These are phyloP conservation scores for Ophiocordyceps camponoti-leonardi DNA, from an alignment of 2,329 filamentous ascomycete genomes.

Conservation along the genomic window DNA sequence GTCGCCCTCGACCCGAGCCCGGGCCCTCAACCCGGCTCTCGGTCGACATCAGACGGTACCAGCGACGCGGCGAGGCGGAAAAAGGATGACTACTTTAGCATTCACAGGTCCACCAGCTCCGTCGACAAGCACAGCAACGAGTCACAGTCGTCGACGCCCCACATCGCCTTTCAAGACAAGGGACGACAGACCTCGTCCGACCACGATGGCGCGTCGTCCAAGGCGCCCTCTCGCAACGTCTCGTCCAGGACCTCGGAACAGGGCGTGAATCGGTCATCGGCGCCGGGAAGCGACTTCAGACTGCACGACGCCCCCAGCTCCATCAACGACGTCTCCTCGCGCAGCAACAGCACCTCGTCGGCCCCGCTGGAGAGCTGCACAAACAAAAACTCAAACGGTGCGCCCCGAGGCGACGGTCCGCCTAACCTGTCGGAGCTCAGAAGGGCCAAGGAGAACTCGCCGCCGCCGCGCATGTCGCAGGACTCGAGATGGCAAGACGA, in stretches of 20 bases:
- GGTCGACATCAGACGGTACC: constrained; percentile 30
- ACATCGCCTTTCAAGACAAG: constrained; percentile 85
- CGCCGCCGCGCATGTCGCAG: constrained; percentile 34
- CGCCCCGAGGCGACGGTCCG: constrained; percentile 9
- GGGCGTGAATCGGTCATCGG: constrained; percentile 11
- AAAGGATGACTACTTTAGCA: constrained; percentile 43
- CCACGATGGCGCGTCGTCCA: constrained; percentile 35
- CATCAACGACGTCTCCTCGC: constrained; percentile 26
- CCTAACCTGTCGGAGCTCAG: constrained; percentile 10
- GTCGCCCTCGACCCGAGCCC: constrained; percentile 58
- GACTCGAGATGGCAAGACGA: constrained; percentile 42
- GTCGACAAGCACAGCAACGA: constrained; percentile 26
- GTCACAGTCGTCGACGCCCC: constrained; percentile 50
- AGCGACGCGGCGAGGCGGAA: constrained; percentile 27
- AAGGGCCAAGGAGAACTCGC: constrained; percentile 17
- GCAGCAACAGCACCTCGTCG: constrained; percentile 22
- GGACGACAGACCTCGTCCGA: constrained; percentile 42
- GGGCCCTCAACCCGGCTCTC: constrained; percentile 34
- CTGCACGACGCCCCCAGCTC: constrained; percentile 65
- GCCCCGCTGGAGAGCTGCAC: constrained; percentile 17
- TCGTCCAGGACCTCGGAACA: constrained; percentile 20
- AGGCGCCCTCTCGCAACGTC: constrained; percentile 27
- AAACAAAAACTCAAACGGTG: constrained; percentile 17
- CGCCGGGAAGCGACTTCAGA: constrained; percentile 41
- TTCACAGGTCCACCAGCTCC: constrained; percentile 20